Evolutionary conservation across 139 green algal species (phyloP).

Genomic region (Micractinium conductrix): DNA sequence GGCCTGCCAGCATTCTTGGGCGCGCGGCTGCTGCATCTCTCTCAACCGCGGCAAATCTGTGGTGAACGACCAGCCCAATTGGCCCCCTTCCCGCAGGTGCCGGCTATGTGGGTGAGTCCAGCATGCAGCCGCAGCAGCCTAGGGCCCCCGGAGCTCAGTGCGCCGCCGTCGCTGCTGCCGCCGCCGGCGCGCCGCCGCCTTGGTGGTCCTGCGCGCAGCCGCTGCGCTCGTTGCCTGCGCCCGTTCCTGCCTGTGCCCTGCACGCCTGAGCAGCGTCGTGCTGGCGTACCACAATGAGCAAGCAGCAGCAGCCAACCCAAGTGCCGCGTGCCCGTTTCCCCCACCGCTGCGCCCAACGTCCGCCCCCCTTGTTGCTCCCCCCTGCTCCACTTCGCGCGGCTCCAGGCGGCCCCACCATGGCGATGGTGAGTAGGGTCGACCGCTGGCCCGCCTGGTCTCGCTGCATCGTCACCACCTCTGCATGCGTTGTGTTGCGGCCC

Average conservation of each 20-base stretch:
- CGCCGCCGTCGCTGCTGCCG: neutral
- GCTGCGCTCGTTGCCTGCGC: no score
- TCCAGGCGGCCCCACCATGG: conserved; percentile 74
- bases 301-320: neutral
- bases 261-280: neutral
- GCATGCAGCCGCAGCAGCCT: no score
- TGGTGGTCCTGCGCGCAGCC: neutral
- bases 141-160: no score
- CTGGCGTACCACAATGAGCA: neutral
- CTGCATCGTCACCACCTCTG: no score
- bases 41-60: no score
- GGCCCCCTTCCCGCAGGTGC: conserved; percentile 22
- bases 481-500: no score
- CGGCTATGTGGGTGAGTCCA: conserved; percentile 46
- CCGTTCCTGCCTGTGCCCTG: no score
- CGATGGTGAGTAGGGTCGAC: conserved; percentile 55
- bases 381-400: neutral
- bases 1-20: no score
- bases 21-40: neutral
- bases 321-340: neutral
- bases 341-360: neutral
- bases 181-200: no score
- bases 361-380: neutral
- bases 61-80: neutral
- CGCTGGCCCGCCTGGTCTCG: neutral